A percentile compares a stretch with the other conserved stretches of the same genome.
phyloP scores from a whole-genome alignment of 352 stramenopile genomes.

The Phytophthora litchii region DNA sequence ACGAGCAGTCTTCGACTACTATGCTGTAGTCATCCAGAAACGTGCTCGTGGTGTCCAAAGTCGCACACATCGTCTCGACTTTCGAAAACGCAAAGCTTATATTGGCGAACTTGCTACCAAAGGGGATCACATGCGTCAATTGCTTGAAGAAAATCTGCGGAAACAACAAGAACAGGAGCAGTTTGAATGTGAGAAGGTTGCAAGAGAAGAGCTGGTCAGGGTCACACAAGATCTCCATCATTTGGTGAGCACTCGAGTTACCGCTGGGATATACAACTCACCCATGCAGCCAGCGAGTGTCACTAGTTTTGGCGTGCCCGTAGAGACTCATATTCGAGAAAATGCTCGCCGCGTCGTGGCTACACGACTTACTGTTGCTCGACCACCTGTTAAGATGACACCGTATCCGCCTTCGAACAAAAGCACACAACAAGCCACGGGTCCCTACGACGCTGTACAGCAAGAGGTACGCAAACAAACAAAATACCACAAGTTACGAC shows the following conservation, averaged over 20 bases:
- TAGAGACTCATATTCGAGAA: constrained; percentile 67
- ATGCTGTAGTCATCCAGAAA: constrained; percentile 66
- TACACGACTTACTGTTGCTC: constrained; percentile 32
- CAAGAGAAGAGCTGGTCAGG: constrained; percentile 49
- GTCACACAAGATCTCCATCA: constrained; percentile 72
- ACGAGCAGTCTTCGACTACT: constrained; percentile 46
- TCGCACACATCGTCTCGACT: constrained; percentile 54
- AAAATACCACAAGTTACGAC: constrained; percentile 66
- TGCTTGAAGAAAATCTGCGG: constrained; percentile 47
- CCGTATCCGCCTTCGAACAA: constrained; percentile 66
- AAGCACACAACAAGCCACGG: constrained; percentile 49
- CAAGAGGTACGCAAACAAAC: constrained; percentile 58
- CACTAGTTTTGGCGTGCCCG: constrained; percentile 62
- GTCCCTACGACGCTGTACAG: constrained; percentile 47
- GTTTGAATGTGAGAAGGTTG: constrained; percentile 36
- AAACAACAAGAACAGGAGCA: constrained; percentile 55
- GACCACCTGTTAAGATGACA: constrained; percentile 45
- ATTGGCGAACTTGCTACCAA: constrained; percentile 55
- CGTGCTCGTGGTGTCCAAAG: constrained; percentile 51
- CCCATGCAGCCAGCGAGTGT: constrained; percentile 33
- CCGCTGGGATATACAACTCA: constrained; percentile 71
- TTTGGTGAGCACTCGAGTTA: constrained; percentile 56
- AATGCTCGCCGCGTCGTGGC: constrained; percentile 54
- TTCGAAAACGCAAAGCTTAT: constrained; percentile 66
- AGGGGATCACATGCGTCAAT: constrained; percentile 51